A percentile compares a stretch with the other conserved stretches of the same genome.
These are phyloP conservation scores for Xerocomus amazonicus DNA, from an alignment of 1,284 basidiomycete species.

Conservation along the genomic window DNA sequence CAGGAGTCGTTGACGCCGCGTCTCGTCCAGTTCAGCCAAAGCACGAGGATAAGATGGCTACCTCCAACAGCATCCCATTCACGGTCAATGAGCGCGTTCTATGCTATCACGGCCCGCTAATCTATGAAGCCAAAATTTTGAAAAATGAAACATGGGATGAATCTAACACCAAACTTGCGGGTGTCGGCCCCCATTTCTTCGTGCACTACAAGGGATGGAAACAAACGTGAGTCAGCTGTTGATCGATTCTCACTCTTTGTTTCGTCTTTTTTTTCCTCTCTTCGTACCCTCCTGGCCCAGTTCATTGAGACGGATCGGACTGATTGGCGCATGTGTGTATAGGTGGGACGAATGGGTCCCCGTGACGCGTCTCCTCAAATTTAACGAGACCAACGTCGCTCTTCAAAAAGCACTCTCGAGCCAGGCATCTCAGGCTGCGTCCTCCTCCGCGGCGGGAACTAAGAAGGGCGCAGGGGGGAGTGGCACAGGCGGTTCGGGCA, in stretches of 20 bases:
- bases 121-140: conserved; percentile 75
- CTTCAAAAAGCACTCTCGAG: conserved; percentile 65
- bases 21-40: background rate
- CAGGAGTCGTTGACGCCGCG: too few relatives aligned
- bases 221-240: conserved; percentile 68
- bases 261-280: background rate
- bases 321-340: conserved; percentile 32
- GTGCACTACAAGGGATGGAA: conserved; percentile 99
- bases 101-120: conserved; percentile 29
- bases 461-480: conserved; percentile 27
- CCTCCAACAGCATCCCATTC: conserved; percentile 15
- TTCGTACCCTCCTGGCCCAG: too few relatives aligned
- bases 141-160: conserved; percentile 78
- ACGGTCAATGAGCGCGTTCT: conserved; percentile 23
- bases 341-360: conserved; percentile 99
- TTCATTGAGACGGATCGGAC: background rate
- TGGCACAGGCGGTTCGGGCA: conserved; percentile 18
- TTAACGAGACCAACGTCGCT: conserved; percentile 81
- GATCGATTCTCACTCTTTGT: background rate
- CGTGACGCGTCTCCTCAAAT: conserved; percentile 77
- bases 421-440: conserved; percentile 35
- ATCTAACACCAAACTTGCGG: conserved; percentile 61
- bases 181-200: conserved; percentile 80
- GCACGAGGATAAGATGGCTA: conserved; percentile 11
- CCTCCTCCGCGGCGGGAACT: conserved; percentile 32